Percentiles rank a stretch among this genome's conserved stretches.
Evolutionary conservation across 1,139 yeast species (phyloP).

Genomic region (Suhomyces panamericanus): DNA sequence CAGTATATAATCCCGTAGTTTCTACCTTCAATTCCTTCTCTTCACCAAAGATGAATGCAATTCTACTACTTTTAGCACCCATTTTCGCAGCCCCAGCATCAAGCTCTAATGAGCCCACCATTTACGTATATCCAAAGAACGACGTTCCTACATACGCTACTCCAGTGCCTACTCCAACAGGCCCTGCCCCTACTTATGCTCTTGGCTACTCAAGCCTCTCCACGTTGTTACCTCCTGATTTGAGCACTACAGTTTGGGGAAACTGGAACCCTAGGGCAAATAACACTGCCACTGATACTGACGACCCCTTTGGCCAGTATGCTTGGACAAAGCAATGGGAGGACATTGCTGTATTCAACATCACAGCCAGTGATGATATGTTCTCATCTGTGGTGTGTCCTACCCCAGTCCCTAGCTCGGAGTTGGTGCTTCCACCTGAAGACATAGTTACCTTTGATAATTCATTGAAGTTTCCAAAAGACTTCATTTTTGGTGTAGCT

Average conservation of each 20-base stretch:
- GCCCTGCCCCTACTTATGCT: constrained; percentile 4
- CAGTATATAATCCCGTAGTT: neutral
- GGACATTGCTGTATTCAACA: constrained; percentile 17
- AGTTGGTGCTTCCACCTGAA: constrained; percentile 22
- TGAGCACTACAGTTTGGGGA: constrained; percentile 10
- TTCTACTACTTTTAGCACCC: constrained; percentile 2
- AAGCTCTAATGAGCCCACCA: neutral
- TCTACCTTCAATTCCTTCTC: neutral
- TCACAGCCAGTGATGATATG: constrained; percentile 17
- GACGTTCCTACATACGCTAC: constrained; percentile 3
- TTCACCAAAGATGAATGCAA: neutral
- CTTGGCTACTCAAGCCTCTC: constrained; percentile 4
- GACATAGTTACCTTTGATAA: constrained; percentile 20
- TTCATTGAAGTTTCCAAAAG: constrained; percentile 21
- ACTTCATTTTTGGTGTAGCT: constrained; percentile 26
- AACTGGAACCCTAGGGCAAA: constrained; percentile 19
- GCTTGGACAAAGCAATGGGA: constrained; percentile 26
- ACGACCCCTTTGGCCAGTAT: constrained; percentile 24
- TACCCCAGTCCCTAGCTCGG: constrained; percentile 22
- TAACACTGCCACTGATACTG: constrained; percentile 19
- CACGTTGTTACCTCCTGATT: constrained; percentile 5
- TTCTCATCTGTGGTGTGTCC: constrained; percentile 24
- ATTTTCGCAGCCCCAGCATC: constrained; percentile 3
- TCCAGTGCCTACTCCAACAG: constrained; percentile 6
- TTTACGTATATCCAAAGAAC: constrained; percentile 1